These are phyloP conservation scores for Irpex sp. DNA, from an alignment of 1,284 basidiomycete genomes.

Conservation along the genomic window DNA sequence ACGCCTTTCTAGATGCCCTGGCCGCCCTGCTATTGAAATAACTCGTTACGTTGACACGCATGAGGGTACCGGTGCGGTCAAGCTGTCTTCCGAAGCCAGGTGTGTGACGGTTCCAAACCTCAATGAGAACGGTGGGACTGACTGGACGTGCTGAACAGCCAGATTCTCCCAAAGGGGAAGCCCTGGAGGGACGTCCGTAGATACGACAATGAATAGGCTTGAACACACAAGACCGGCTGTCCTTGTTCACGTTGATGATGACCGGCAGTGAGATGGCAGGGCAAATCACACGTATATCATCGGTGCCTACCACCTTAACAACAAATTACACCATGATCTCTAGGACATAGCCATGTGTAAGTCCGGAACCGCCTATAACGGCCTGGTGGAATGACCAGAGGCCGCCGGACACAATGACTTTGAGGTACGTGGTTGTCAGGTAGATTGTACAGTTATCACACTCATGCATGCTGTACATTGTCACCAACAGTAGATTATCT, in stretches of 20 bases:
- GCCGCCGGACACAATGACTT: background rate
- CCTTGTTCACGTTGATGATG: background rate
- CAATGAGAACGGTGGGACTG: background rate
- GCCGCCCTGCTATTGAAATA: conserved; percentile 64
- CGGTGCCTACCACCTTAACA: background rate
- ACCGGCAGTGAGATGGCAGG: background rate
- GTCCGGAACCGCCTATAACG: background rate
- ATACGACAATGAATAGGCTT: conserved; percentile 5
- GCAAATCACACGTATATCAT: background rate
- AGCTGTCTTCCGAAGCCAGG: conserved; percentile 46
- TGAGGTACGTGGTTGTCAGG: background rate
- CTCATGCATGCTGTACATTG: background rate
- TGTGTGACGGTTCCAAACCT: conserved; percentile 22
- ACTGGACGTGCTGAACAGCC: conserved; percentile 24
- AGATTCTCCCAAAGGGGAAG: conserved; percentile 43
- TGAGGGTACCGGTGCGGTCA: conserved; percentile 57
- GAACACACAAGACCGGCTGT: background rate
- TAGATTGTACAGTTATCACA: background rate
- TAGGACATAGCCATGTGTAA: background rate
- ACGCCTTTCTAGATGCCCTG: conserved; percentile 48
- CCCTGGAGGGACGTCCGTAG: conserved; percentile 45
- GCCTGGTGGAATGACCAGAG: background rate
- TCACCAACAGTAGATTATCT: background rate
- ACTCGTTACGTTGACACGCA: conserved; percentile 59
- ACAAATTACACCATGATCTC: background rate